Evolutionary conservation across 495 filamentous ascomycete species (phyloP).

Genomic region (Chaetomidium leptoderma): DNA sequence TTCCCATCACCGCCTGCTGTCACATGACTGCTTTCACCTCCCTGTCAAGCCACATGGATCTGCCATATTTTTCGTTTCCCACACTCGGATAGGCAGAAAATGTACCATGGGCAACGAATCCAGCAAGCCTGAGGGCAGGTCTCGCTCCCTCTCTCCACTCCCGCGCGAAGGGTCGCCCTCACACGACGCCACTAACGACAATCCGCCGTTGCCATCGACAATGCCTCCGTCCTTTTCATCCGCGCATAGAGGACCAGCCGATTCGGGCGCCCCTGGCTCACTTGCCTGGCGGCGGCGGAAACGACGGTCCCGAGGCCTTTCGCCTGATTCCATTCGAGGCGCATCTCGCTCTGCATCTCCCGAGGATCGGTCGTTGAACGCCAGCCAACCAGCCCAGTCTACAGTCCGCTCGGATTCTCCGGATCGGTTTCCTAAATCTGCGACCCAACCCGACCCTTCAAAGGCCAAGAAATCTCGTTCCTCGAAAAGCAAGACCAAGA

Average conservation of each 20-base stretch:
- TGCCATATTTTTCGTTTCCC: not conserved
- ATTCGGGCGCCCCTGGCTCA: slow-evolving; percentile 1
- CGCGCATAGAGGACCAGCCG: not conserved
- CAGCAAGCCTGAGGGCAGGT: slow-evolving; percentile 9
- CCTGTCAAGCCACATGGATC: not conserved
- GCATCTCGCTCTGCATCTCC: not conserved
- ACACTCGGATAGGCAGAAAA: not conserved
- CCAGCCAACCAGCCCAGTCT: slow-evolving; percentile 1
- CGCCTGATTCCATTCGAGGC: not conserved
- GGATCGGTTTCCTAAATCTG: not conserved
- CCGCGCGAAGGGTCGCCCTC: slow-evolving; percentile 5
- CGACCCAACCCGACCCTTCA: slow-evolving; percentile 3
- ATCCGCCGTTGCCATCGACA: not conserved
- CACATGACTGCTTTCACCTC: not conserved
- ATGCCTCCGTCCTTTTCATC: slow-evolving; percentile 2
- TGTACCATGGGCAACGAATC: slow-evolving; percentile 14
- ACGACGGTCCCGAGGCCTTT: not conserved
- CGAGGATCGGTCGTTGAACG: not conserved
- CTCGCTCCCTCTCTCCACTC: slow-evolving; percentile 16
- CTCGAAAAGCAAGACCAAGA: not conserved
- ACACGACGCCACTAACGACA: not conserved
- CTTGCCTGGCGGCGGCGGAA: not conserved
- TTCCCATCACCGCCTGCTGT: not conserved
- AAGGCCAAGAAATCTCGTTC: not conserved
- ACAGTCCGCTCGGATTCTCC: not conserved